Percentiles rank a stretch among this genome's conserved stretches.
phyloP scores from a whole-genome alignment of 148 eudicot species.

The Silene uniflora region DNA sequence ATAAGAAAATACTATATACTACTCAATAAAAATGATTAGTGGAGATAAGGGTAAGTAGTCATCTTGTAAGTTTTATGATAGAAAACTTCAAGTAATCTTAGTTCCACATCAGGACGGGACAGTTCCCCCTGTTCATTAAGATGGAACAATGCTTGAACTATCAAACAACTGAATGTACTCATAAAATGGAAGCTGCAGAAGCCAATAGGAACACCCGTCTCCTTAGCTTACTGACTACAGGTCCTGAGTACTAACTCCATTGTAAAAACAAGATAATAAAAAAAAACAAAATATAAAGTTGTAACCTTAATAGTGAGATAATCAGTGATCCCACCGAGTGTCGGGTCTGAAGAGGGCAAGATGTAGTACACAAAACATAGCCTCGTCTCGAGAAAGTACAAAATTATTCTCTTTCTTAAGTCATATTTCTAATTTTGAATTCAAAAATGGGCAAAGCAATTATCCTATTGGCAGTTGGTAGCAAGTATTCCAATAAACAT shows the following conservation, averaged over 20 bases:
- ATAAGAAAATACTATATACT: background rate
- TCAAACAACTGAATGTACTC: background rate
- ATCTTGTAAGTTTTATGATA: slow-evolving; percentile 95
- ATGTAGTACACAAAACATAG: background rate
- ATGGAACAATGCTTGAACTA: background rate
- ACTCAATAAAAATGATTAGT: background rate
- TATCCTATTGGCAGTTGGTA: too few relatives aligned
- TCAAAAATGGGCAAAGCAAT: too few relatives aligned
- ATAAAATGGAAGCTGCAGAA: background rate
- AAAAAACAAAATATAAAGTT: too few relatives aligned
- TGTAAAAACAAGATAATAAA: too few relatives aligned
- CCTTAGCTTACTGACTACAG: too few relatives aligned
- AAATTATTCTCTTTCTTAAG: too few relatives aligned
- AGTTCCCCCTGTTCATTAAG: slow-evolving; percentile 60
- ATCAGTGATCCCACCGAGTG: background rate
- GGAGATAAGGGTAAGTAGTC: slow-evolving; percentile 10
- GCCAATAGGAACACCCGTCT: background rate
- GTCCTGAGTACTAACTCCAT: background rate
- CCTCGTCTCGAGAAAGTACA: background rate
- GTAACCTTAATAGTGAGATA: background rate
- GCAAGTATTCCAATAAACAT: too few relatives aligned
- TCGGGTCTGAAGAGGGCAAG: background rate
- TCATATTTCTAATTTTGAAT: too few relatives aligned
- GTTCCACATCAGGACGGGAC: slow-evolving; percentile 83
- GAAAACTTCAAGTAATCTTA: slow-evolving; percentile 87